Conservation (phyloP, 208 protist species). For the Leishmania mexicana region DNA sequence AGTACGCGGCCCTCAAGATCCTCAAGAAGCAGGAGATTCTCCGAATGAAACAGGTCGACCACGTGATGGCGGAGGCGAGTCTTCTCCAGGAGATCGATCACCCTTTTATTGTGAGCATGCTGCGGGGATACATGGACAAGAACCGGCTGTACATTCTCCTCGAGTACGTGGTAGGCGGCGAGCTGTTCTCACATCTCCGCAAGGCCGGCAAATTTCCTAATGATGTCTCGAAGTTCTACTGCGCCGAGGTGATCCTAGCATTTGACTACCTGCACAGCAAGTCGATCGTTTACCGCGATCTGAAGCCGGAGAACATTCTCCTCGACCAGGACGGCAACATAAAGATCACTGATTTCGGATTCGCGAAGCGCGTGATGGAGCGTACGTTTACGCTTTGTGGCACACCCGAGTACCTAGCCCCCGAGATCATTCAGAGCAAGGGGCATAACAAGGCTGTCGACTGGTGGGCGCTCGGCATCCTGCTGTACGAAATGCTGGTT, state of each 20-base stretch:
- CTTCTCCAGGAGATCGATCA: constrained; percentile 94
- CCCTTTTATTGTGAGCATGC: constrained; percentile 95
- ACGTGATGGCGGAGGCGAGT: constrained; percentile 94
- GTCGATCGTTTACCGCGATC: constrained; percentile 85
- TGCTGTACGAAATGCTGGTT: constrained; percentile 92
- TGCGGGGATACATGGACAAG: constrained; percentile 96
- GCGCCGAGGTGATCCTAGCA: constrained; percentile 85
- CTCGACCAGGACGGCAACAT: constrained; percentile 83
- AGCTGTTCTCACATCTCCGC: constrained; percentile 93
- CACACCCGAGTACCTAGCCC: constrained; percentile 88
- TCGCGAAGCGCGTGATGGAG: constrained; percentile 83
- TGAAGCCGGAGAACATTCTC: constrained; percentile 91
- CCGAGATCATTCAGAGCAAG: constrained; percentile 88
- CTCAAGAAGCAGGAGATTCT: constrained; percentile 92
- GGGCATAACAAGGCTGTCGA: constrained; percentile 86
- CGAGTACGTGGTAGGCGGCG: constrained; percentile 94
- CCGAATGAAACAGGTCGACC: constrained; percentile 92
- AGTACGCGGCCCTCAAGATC: constrained; percentile 92
- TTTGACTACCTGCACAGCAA: constrained; percentile 89
- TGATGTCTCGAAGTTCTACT: constrained; percentile 94
- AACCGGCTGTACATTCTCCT: constrained; percentile 94
- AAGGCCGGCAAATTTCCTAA: constrained; percentile 92
- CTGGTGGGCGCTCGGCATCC: constrained; percentile 91
- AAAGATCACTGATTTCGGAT: constrained; percentile 91
- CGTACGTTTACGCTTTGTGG: constrained; percentile 86